These are phyloP conservation scores for Aspergillus fumigatiaffinis DNA, from an alignment of 2,329 filamentous ascomycete species.

Conservation along the genomic window DNA sequence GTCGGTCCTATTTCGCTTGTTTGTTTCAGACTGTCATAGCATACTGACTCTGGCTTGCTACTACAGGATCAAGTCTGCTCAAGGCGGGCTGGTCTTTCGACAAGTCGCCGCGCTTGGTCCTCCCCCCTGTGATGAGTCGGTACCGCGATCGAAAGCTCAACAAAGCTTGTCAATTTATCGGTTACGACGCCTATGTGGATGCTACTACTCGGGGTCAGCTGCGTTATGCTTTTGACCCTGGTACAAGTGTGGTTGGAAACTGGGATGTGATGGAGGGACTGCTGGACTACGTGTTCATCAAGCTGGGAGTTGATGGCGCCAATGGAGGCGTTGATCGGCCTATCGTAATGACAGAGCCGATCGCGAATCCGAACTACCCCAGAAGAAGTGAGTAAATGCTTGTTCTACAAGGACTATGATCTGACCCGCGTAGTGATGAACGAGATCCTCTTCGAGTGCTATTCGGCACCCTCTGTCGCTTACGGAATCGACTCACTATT, in stretches of 20 bases:
- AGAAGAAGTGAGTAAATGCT: constrained; percentile 65
- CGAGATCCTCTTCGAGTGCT: constrained; percentile 95
- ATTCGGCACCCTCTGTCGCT: constrained; percentile 80
- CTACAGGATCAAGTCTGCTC: constrained; percentile 76
- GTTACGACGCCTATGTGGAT: constrained; percentile 89
- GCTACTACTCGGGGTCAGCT: constrained; percentile 88
- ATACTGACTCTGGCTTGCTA: not conserved
- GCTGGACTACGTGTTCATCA: constrained; percentile 90
- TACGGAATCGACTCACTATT: constrained; percentile 97
- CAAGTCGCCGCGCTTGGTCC: constrained; percentile 68
- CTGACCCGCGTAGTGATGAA: constrained; percentile 70
- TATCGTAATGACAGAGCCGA: constrained; percentile 90
- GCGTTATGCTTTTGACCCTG: constrained; percentile 84
- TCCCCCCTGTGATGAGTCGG: constrained; percentile 88
- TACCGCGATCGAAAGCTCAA: constrained; percentile 92
- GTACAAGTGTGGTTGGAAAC: constrained; percentile 87
- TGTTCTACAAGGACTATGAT: not conserved
- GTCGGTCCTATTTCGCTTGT: constrained; percentile 46
- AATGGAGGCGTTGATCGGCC: constrained; percentile 76
- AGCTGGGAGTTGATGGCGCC: constrained; percentile 75
- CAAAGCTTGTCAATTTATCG: constrained; percentile 88
- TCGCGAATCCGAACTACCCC: constrained; percentile 86
- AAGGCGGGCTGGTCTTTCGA: constrained; percentile 98
- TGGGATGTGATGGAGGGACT: constrained; percentile 98
- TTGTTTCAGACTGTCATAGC: not conserved